These are phyloP conservation scores for Aspergillus funiculosus DNA, from an alignment of 495 filamentous ascomycete species.

Conservation along the genomic window DNA sequence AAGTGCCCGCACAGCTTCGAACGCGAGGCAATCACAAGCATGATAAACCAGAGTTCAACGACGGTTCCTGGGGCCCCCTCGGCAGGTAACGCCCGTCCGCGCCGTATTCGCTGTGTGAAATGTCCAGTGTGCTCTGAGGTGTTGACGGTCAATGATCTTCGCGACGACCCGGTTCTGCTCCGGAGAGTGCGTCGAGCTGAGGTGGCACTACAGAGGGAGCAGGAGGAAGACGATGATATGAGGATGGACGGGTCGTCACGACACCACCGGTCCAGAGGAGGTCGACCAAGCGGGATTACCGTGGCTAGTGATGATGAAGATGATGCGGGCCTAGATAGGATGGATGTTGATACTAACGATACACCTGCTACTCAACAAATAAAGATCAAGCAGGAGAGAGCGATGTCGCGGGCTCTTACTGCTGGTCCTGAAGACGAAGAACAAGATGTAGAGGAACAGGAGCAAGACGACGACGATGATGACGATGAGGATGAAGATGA, in stretches of 20 bases:
- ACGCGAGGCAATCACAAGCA: slow-evolving; percentile 59
- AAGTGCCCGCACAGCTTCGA: slow-evolving; percentile 85
- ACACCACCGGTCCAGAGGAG: slow-evolving; percentile 6
- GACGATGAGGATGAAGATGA: not conserved
- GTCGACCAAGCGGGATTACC: slow-evolving; percentile 21
- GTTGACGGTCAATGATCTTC: slow-evolving; percentile 38
- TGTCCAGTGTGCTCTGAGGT: slow-evolving; percentile 46
- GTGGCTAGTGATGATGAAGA: slow-evolving; percentile 26
- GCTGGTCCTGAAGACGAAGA: not conserved
- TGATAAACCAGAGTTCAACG: slow-evolving; percentile 43
- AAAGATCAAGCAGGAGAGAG: slow-evolving; percentile 22
- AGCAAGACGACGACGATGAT: not conserved
- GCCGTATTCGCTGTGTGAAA: slow-evolving; percentile 30
- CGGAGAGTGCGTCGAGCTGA: slow-evolving; percentile 37
- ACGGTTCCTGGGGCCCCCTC: slow-evolving; percentile 24
- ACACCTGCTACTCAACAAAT: slow-evolving; percentile 1
- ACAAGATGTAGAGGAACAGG: not conserved
- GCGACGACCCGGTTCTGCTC: slow-evolving; percentile 37
- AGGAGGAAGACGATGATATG: slow-evolving; percentile 36
- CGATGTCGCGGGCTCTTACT: slow-evolving; percentile 9
- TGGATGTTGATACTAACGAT: slow-evolving; percentile 10
- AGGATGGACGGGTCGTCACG: slow-evolving; percentile 11
- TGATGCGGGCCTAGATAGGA: slow-evolving; percentile 15
- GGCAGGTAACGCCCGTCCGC: not conserved
- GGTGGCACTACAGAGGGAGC: slow-evolving; percentile 28